phyloP scores from a whole-genome alignment of 352 stramenopile genomes.

The Phytophthora rubi region DNA sequence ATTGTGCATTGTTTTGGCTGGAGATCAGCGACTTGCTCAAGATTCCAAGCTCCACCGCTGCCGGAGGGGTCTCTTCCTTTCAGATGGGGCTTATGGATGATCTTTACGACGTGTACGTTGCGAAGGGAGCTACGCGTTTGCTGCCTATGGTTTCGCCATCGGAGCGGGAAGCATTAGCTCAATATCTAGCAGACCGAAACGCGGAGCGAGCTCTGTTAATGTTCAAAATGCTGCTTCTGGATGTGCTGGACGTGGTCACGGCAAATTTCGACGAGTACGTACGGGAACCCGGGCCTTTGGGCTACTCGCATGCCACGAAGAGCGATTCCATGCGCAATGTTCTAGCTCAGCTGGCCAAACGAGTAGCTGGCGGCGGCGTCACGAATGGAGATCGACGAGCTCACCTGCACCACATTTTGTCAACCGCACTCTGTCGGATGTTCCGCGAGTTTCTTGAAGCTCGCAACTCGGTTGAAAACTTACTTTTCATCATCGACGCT shows the following conservation, averaged over 20 bases:
- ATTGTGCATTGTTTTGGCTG: conserved; percentile 76
- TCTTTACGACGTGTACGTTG: conserved; percentile 64
- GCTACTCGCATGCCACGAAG: conserved; percentile 46
- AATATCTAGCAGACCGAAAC: conserved; percentile 55
- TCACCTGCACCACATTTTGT: conserved; percentile 62
- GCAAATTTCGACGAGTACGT: conserved; percentile 67
- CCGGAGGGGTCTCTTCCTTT: conserved; percentile 46
- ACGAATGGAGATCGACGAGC: conserved; percentile 45
- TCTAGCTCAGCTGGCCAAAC: conserved; percentile 52
- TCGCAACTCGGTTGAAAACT: conserved; percentile 62
- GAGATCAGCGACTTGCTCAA: conserved; percentile 74
- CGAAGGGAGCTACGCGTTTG: conserved; percentile 42
- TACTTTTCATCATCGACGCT: conserved; percentile 74
- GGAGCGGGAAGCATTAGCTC: conserved; percentile 52
- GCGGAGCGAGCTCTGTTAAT: conserved; percentile 48
- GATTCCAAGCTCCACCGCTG: conserved; percentile 44
- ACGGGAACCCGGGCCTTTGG: conserved; percentile 42
- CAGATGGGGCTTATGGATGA: conserved; percentile 67
- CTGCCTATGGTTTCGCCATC: conserved; percentile 60
- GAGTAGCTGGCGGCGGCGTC: conserved; percentile 34
- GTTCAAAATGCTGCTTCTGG: conserved; percentile 71
- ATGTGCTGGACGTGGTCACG: conserved; percentile 64
- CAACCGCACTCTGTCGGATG: conserved; percentile 54
- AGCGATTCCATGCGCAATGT: conserved; percentile 62
- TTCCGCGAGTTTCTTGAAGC: conserved; percentile 66